A percentile compares a stretch with the other conserved stretches of the same genome.
These are phyloP conservation scores for Trichoderma sp. DNA, from an alignment of 2,329 filamentous ascomycete genomes.

Conservation along the genomic window DNA sequence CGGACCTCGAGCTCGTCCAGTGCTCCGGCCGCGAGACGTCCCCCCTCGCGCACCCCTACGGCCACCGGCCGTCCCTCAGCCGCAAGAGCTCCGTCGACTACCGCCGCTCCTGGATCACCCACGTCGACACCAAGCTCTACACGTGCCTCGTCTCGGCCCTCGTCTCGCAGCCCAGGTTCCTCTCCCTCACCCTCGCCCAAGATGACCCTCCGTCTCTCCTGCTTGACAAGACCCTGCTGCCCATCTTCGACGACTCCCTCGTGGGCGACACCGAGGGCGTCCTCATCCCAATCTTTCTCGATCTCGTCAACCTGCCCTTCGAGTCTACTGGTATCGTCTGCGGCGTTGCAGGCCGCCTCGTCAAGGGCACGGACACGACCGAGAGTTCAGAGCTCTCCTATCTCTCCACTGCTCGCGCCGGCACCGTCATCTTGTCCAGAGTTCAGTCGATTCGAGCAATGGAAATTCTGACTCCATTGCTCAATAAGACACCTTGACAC, in stretches of 20 bases:
- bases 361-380: constrained; percentile 65
- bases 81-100: constrained; percentile 43
- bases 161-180: constrained; percentile 65
- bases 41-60: constrained; percentile 44
- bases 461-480: constrained; percentile 62
- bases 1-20: constrained; percentile 71
- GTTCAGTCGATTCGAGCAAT: constrained; percentile 75
- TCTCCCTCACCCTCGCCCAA: constrained; percentile 72
- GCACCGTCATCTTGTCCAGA: constrained; percentile 81
- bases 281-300: constrained; percentile 83
- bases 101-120: constrained; percentile 56
- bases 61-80: constrained; percentile 43
- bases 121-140: constrained; percentile 65
- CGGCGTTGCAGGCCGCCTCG: constrained; percentile 82
- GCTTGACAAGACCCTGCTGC: constrained; percentile 67
- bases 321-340: constrained; percentile 95
- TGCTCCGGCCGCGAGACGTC: constrained; percentile 69
- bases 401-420: constrained; percentile 82
- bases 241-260: constrained; percentile 70
- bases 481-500: constrained; percentile 42
- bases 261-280: constrained; percentile 73
- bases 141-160: constrained; percentile 64
- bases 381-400: constrained; percentile 80
- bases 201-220: constrained; percentile 74
- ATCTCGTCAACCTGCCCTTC: constrained; percentile 76